Conservation (phyloP, 192 early-diverging fungal species). For the Podila epigama region DNA sequence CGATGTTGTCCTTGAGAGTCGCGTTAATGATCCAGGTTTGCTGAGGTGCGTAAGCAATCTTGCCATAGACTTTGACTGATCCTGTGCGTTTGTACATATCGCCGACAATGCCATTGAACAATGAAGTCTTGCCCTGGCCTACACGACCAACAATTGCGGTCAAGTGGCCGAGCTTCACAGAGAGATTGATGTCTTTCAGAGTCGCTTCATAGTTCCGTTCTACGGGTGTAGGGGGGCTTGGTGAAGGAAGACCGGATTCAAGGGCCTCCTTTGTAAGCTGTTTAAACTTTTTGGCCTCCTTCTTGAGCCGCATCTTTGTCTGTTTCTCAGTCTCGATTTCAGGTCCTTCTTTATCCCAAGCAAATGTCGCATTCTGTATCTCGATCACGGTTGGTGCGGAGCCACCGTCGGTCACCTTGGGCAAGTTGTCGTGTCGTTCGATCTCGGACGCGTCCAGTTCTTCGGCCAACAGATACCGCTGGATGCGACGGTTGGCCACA, state of each 20-base stretch:
- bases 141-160: constrained; percentile 45
- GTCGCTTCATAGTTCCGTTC: constrained; percentile 22
- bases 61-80: constrained; percentile 65
- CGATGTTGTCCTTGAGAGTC: constrained; percentile 89
- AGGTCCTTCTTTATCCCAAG: constrained; percentile 27
- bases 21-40: constrained; percentile 94
- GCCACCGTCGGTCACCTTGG: neutral
- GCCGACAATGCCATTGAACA: constrained; percentile 68
- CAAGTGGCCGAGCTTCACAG: constrained; percentile 25
- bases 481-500: constrained; percentile 25
- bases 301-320: neutral
- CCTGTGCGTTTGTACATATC: constrained; percentile 83
- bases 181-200: constrained; percentile 37
- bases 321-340: constrained; percentile 31
- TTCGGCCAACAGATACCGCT: constrained; percentile 29
- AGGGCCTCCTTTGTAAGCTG: constrained; percentile 17
- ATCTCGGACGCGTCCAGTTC: constrained; percentile 3
- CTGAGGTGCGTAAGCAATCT: constrained; percentile 68
- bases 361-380: constrained; percentile 29
- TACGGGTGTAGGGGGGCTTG: constrained; percentile 4
- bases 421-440: neutral
- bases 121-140: constrained; percentile 61
- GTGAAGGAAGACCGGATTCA: constrained; percentile 19
- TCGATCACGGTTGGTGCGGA: neutral
- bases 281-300: constrained; percentile 20